These are phyloP conservation scores for Geranomyces michiganensis DNA, from an alignment of 192 early-diverging fungal genomes.

Conservation along the genomic window DNA sequence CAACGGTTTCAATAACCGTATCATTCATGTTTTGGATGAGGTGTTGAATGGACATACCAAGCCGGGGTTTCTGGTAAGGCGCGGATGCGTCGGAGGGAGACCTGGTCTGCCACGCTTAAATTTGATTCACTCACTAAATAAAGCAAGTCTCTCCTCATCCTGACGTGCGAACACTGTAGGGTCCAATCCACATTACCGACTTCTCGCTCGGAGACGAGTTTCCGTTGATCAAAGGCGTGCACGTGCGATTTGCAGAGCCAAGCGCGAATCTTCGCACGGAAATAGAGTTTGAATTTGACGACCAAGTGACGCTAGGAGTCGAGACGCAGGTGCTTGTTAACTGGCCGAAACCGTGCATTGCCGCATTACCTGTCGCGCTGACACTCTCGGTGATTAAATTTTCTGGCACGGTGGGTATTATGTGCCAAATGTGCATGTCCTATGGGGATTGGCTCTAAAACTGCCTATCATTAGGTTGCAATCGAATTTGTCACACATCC, in stretches of 20 bases:
- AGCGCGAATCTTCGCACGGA: slow-evolving; percentile 67
- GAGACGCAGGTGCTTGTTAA: slow-evolving; percentile 92
- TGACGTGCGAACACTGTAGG: slow-evolving; percentile 29
- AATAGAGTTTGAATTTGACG: slow-evolving; percentile 83
- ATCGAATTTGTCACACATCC: slow-evolving; percentile 58
- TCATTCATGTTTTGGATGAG: slow-evolving; percentile 69
- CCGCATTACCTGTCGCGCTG: slow-evolving; percentile 89
- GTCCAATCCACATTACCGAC: slow-evolving; percentile 61
- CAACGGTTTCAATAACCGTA: slow-evolving; percentile 62
- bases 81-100: background rate
- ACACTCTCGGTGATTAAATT: slow-evolving; percentile 84
- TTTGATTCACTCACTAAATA: slow-evolving; percentile 7
- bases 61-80: slow-evolving; percentile 72
- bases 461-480: slow-evolving; percentile 39
- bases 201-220: slow-evolving; percentile 64
- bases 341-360: slow-evolving; percentile 89
- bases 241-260: slow-evolving; percentile 47
- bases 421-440: no score
- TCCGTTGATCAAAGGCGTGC: slow-evolving; percentile 46
- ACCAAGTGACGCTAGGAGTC: slow-evolving; percentile 91
- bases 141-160: slow-evolving; percentile 6
- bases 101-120: background rate
- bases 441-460: slow-evolving; percentile 2
- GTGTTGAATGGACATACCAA: slow-evolving; percentile 67
- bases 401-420: slow-evolving; percentile 78